Evolutionary conservation across 768 basidiomycete species (phyloP).

Genomic region (Pisolithus orientalis): DNA sequence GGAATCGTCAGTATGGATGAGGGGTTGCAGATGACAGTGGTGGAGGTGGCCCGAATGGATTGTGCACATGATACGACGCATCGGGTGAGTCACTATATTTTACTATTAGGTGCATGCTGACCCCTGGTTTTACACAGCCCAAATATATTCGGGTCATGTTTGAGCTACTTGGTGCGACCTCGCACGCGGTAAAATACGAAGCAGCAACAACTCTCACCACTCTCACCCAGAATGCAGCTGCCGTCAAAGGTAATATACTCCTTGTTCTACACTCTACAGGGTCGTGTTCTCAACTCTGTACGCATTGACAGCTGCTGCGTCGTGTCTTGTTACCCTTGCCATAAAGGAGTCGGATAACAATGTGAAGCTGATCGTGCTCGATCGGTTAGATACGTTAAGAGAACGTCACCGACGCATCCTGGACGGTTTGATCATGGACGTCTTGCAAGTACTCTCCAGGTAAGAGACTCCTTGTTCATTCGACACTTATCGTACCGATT

Average conservation of each 20-base stretch:
- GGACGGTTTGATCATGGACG: slow-evolving; percentile 91
- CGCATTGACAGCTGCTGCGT: slow-evolving; percentile 65
- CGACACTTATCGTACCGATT: not conserved
- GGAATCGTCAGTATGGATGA: slow-evolving; percentile 80
- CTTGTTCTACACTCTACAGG: slow-evolving; percentile 1
- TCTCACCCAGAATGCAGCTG: slow-evolving; percentile 91
- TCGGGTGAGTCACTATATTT: slow-evolving; percentile 46
- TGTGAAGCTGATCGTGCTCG: slow-evolving; percentile 94
- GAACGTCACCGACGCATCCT: slow-evolving; percentile 84
- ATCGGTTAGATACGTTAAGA: slow-evolving; percentile 78
- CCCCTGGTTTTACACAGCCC: slow-evolving; percentile 40
- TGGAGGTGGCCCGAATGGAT: slow-evolving; percentile 89
- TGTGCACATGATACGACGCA: slow-evolving; percentile 80
- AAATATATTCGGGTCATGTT: slow-evolving; percentile 93
- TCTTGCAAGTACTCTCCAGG: slow-evolving; percentile 87
- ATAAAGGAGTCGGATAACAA: slow-evolving; percentile 98
- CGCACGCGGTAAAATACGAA: slow-evolving; percentile 95
- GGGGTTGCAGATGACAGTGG: slow-evolving; percentile 89
- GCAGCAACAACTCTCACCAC: slow-evolving; percentile 93
- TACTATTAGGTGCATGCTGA: not conserved
- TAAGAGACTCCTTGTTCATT: slow-evolving; percentile 16
- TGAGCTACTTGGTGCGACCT: slow-evolving; percentile 82
- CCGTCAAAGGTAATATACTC: slow-evolving; percentile 70
- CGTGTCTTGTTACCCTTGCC: slow-evolving; percentile 81
- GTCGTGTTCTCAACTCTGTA: not conserved